These are phyloP conservation scores for Monosporascus sp. DNA, from an alignment of 2,329 filamentous ascomycete species.

Conservation along the genomic window DNA sequence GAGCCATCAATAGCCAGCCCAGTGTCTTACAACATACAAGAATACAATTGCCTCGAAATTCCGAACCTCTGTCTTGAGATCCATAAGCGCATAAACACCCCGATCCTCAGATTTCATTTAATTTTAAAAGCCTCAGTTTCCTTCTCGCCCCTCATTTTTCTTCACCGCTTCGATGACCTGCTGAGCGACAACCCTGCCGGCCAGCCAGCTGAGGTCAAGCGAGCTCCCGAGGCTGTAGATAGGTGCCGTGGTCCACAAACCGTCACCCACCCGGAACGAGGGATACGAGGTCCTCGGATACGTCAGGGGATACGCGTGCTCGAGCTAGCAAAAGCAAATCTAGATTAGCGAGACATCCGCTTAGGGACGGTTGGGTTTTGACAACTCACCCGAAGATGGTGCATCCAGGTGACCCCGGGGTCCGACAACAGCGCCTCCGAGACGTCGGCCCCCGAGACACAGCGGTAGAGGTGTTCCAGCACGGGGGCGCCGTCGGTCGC, in stretches of 20 bases:
- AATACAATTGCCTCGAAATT: too few species aligned
- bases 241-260: constrained; percentile 22
- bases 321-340: constrained; percentile 9
- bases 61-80: too few species aligned
- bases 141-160: background rate
- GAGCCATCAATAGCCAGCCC: too few species aligned
- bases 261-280: constrained; percentile 13
- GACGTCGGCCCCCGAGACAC: constrained; percentile 7
- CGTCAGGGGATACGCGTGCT: constrained; percentile 15
- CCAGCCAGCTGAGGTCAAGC: constrained; percentile 20
- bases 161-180: constrained; percentile 11
- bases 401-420: constrained; percentile 11
- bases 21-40: too few species aligned
- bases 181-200: constrained; percentile 18
- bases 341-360: background rate
- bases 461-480: constrained; percentile 14
- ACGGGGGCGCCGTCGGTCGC: background rate
- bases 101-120: too few species aligned
- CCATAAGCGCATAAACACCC: too few species aligned
- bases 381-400: constrained; percentile 9
- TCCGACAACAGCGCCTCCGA: constrained; percentile 4
- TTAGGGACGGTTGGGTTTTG: background rate
- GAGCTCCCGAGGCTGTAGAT: constrained; percentile 16
- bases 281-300: constrained; percentile 10
- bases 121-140: too few species aligned